Conservation (phyloP, 129 eudicot species). For the Pulicaria dysenterica region DNA sequence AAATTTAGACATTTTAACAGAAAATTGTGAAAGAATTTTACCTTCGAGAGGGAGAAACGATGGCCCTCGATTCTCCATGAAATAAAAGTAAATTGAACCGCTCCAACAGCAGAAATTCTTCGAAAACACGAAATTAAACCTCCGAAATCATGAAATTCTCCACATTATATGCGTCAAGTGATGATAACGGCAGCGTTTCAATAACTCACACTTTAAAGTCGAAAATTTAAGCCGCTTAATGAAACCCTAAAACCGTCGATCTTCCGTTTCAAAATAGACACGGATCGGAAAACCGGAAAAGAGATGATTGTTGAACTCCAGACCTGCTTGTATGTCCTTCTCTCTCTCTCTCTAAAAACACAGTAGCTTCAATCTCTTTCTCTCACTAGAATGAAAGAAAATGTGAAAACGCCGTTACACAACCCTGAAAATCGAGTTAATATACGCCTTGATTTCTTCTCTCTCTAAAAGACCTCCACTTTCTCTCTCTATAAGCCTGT, state of each 20-base stretch:
- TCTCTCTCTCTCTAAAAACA: constrained; percentile 33
- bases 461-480: constrained; percentile 30
- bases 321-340: background rate
- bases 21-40: constrained; percentile 23
- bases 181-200: constrained; percentile 2
- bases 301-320: constrained; percentile 8
- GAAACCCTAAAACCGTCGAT: constrained; percentile 28
- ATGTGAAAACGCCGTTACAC: constrained; percentile 62
- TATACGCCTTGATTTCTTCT: constrained; percentile 60
- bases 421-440: constrained; percentile 44
- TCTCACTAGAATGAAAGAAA: constrained; percentile 32
- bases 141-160: constrained; percentile 13
- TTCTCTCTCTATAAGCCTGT: constrained; percentile 38
- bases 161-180: constrained; percentile 26
- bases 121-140: constrained; percentile 21
- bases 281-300: constrained; percentile 32
- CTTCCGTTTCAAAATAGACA: constrained; percentile 17
- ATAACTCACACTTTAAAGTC: constrained; percentile 20
- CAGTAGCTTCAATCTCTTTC: constrained; percentile 16
- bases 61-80: constrained; percentile 39
- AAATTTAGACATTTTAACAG: constrained; percentile 3
- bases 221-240: constrained; percentile 12
- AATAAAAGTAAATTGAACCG: constrained; percentile 17
- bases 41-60: constrained; percentile 45
- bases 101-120: constrained; percentile 12